Percentiles rank a stretch among this genome's conserved stretches.
These are phyloP conservation scores for Scheffersomyces parashehatae DNA, from an alignment of 1,139 yeast genomes.

Conservation along the genomic window DNA sequence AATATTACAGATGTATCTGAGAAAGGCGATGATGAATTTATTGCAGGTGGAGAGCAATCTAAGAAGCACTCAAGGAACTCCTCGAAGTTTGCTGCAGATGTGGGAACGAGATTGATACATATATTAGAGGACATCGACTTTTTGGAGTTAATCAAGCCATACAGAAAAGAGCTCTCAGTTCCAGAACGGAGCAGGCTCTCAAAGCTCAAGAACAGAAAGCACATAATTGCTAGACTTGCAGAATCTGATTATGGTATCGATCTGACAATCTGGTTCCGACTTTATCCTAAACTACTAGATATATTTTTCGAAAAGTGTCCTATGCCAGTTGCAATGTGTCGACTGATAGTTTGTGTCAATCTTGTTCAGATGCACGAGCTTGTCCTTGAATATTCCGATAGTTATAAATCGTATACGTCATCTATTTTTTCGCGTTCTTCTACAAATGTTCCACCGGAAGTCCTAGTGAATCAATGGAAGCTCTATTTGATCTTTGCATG, in stretches of 20 bases:
- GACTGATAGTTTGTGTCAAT: conserved; percentile 89
- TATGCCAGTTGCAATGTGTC: conserved; percentile 88
- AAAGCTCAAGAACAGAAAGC: conserved; percentile 63
- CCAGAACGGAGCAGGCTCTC: conserved; percentile 78
- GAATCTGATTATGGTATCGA: conserved; percentile 95
- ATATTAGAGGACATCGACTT: conserved; percentile 73
- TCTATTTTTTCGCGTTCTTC: conserved; percentile 36
- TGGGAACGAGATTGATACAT: conserved; percentile 77
- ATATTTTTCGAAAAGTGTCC: conserved; percentile 83
- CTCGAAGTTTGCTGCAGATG: conserved; percentile 75
- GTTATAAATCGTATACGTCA: conserved; percentile 41
- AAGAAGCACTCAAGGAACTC: conserved; percentile 57
- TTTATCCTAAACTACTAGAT: conserved; percentile 74
- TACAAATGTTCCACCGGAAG: conserved; percentile 57
- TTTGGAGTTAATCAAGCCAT: conserved; percentile 59
- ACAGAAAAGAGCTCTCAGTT: conserved; percentile 64
- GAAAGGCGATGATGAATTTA: conserved; percentile 21
- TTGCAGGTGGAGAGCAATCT: conserved; percentile 4
- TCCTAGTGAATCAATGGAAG: conserved; percentile 84
- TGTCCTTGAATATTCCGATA: conserved; percentile 63
- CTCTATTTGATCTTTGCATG: conserved; percentile 89
- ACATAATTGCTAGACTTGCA: conserved; percentile 70
- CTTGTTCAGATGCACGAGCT: conserved; percentile 88
- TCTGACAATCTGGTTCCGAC: conserved; percentile 90
- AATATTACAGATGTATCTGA: conserved; percentile 39